Base-by-base conservation (phyloP, 495 filamentous ascomycete genomes). In the Penicillium paxilli region DNA sequence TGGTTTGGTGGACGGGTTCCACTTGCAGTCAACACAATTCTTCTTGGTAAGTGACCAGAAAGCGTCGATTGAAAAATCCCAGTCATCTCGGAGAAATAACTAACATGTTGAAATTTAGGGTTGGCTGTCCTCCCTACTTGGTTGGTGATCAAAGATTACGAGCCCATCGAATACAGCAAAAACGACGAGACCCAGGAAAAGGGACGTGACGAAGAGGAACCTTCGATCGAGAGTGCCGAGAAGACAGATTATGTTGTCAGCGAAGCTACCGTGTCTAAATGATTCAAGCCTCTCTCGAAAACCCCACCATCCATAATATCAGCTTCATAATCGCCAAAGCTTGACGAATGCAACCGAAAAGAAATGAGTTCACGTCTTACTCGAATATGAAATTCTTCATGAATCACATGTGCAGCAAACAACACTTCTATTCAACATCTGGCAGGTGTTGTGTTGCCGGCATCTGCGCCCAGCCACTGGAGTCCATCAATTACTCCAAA, bases 1-100 rank as follows among this genome's bases (percentile, higher is more conserved):
- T 80, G 75, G 77, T 58, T 68, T 33, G 77, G 75, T 0, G 76
- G 77, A 8, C 54, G 77, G 23, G 76, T 80, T 19, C 77, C 76
- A 22, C 57, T 80, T 32, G 72, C 74, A 4, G 74, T 80, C 0
- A 80, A 79, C 35, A 79, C 76, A 5, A 79, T 80, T 23, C 52
- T 80, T 22, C 63, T 79, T 1, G 73, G 77, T 78, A 49, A 49
- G 63, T 61, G 4, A 32, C 30, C 10, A 11, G 6, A n/a, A 4
- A 32, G 2, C 7, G n/a, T 11, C 30, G 30, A 32, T 32, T 3
- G 30, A 14, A 12, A 12, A 8, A 12, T 32, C 2, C 1, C 11
- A 14, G 4, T 32, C 1, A 32, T 32, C n/a, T 32, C 4, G n/a
- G 11, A 4, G 11, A 32, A 32, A 32, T 12, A 12, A 35, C 19